A percentile compares a stretch with the other conserved stretches of the same genome.
These are phyloP conservation scores for Salix suchowensis DNA, from an alignment of 345 rosid species.

Conservation along the genomic window DNA sequence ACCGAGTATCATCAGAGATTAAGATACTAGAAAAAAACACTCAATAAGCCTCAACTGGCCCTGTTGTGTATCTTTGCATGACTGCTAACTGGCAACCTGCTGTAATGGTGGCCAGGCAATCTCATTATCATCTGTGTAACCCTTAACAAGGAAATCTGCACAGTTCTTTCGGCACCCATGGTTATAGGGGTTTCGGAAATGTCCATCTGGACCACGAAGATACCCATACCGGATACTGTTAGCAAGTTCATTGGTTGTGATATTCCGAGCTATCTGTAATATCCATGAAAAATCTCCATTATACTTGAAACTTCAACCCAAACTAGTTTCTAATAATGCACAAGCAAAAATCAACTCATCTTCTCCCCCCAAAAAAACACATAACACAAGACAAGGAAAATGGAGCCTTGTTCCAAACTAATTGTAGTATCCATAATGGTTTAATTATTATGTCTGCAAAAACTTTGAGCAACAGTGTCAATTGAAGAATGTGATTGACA, in stretches of 20 bases:
- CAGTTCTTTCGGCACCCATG: conserved; percentile 89
- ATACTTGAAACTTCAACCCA: not conserved
- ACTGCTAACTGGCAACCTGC: conserved; percentile 38
- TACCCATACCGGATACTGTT: conserved; percentile 67
- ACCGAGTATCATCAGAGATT: not conserved
- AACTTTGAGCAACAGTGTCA: not conserved
- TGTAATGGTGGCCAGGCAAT: conserved; percentile 67
- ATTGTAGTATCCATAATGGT: not conserved
- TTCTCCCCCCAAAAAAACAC: not conserved
- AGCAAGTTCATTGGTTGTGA: conserved; percentile 84
- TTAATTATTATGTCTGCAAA: not conserved
- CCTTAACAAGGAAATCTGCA: conserved; percentile 62
- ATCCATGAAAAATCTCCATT: not conserved
- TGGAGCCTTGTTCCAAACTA: not conserved
- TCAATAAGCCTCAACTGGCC: not conserved
- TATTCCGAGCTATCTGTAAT: conserved; percentile 76
- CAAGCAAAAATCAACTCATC: not conserved
- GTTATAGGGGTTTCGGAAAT: conserved; percentile 81
- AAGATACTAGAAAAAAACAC: not conserved
- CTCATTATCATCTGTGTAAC: conserved; percentile 68
- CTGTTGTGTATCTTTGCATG: not conserved
- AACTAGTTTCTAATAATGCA: not conserved
- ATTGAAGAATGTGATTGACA: not conserved
- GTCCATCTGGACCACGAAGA: conserved; percentile 75
- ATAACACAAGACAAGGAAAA: not conserved